Evolutionary conservation across 257 asterid genomes (phyloP).

Genomic region (Solanum pennellii): DNA sequence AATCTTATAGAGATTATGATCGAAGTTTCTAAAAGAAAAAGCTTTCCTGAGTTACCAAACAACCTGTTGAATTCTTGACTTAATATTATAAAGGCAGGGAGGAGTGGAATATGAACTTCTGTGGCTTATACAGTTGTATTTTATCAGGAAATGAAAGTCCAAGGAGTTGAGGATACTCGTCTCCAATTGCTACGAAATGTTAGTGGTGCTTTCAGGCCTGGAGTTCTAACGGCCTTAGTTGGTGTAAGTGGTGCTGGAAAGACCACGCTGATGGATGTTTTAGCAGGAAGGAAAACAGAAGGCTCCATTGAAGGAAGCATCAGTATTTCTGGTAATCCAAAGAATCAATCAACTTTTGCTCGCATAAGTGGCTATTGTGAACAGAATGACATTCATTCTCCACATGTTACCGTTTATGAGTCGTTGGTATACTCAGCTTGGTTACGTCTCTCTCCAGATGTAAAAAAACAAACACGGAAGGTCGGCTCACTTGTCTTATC

Average conservation of each 20-base stretch:
- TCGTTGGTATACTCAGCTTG: constrained; percentile 77
- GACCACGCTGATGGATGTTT: constrained; percentile 81
- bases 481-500: constrained; percentile 10
- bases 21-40: not conserved
- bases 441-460: constrained; percentile 82
- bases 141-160: constrained; percentile 66
- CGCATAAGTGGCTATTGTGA: constrained; percentile 86
- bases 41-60: not conserved
- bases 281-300: constrained; percentile 86
- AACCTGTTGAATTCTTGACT: not conserved
- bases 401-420: constrained; percentile 73
- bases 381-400: constrained; percentile 86
- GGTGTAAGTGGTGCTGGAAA: constrained; percentile 94
- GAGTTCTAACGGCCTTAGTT: constrained; percentile 73
- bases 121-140: not conserved
- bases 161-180: constrained; percentile 55
- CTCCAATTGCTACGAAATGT: constrained; percentile 68
- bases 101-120: not conserved
- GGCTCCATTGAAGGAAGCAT: constrained; percentile 71
- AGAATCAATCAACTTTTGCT: constrained; percentile 80
- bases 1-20: not conserved
- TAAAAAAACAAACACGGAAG: constrained; percentile 36
- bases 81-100: not conserved
- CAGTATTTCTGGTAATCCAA: constrained; percentile 66
- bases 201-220: constrained; percentile 83